Evolutionary conservation across 371 early-diverging fungal species (phyloP), one percentile per base, ranked within the genome.

Genomic region (Actinomucor elegans): DNA sequence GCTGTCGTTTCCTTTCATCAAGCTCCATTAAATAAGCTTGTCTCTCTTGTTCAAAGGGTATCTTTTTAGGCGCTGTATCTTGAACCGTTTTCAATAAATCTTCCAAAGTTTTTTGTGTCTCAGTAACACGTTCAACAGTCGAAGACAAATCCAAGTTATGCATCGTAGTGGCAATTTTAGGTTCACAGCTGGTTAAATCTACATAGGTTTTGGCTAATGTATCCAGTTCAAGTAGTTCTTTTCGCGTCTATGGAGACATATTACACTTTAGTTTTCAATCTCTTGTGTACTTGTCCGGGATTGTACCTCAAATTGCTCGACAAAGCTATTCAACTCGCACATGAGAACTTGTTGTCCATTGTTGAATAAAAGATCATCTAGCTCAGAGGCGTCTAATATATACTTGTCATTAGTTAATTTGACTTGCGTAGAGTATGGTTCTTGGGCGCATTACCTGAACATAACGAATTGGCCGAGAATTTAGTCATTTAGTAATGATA

Each of bases 351-450:
- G 8, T 47, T 61, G 61, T 18, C 45, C 55, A 11, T 61, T 17
- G 11, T 56, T 32, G 44, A 61, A 61, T n/a, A 61, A 7, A 3
- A 56, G 38, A 1, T 56, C 18, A 31, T 61, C 46, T 21, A 61
- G 35, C 24, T 61, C 56, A 17, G 51, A 38, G 2, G 45, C 31
- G 26, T 56, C 57, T 55, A 27, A 23, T 20, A 38, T 18, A 41
- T 27, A 3, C 10, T 17, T 41, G 5, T 12, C 7, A 41, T 23
- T n/a, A 27, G 11, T 27, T 3, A n/a, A n/a, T n/a, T n/a, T n/a
- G n/a, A n/a, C n/a, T n/a, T n/a, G n/a, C n/a, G n/a, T n/a, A n/a
- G n/a, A n/a, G n/a, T n/a, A n/a, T n/a, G n/a, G n/a, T n/a, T n/a
- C n/a, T n/a, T n/a, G n/a, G n/a, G n/a, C n/a, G n/a, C n/a, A n/a